Base-by-base conservation (phyloP, 2,329 filamentous ascomycete species). In the Purpureocillium takamizusanense region DNA sequence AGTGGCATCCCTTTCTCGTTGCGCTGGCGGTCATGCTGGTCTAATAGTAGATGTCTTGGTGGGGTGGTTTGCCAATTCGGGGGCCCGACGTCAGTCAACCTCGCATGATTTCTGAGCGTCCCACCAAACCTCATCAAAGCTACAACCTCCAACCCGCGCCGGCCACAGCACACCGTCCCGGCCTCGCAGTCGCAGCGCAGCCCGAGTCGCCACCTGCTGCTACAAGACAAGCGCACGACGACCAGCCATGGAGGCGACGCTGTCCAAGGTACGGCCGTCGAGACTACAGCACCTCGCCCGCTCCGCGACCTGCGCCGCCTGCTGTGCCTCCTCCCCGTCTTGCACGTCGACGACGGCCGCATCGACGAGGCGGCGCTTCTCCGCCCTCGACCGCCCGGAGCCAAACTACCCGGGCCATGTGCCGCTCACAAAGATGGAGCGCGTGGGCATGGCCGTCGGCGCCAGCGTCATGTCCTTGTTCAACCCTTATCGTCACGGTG, bases 381-480 rank as follows among this genome's bases (percentile, higher is more conserved):
- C 89, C 32, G 77, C 87, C 45, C 76, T 94, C 51, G 84, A 84
- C 60, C 84, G 92, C 7, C 90, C 90, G 36, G 74, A 76, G 18
- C 86, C 88, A 41, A 92, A 86, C 53, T 97, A 97, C 66, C 80
- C 85, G 1, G 87, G 88, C 61, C 92, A 98, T 75, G 79, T 97
- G 25, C 92, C 90, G 28, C 75, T 98, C 39, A 95, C 84, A 7
- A 63, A 65, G 31, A 53, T 86, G 40, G 92, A 97, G 65, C 81
- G 85, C 39, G 72, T 78, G 42, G 79, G 78, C 14, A 71, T 98
- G 35, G 76, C 78, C 33, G 54, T 82, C 35, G 78, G 78, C 18
- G 79, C 79, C 7, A 76, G 78, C 32, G 56, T 83, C 37, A 68
- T 73, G 52, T 77, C 78, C 27, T 66, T 83, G 36, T 51, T 87